Base-by-base conservation (phyloP, 352 stramenopile genomes). In the Globisporangium radiosum region DNA sequence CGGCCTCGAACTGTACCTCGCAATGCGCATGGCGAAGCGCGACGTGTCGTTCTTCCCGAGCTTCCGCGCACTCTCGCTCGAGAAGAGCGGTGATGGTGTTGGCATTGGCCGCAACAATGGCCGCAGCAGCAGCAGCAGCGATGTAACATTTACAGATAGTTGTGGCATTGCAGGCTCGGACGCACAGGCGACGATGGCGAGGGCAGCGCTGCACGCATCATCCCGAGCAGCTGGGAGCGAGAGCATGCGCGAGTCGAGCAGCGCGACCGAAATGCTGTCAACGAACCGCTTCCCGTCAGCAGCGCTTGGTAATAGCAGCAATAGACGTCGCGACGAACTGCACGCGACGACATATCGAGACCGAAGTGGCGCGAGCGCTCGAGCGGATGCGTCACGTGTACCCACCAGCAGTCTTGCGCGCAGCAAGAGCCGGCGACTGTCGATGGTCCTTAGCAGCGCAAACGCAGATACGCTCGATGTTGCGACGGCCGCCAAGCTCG, bases 1-100 rank as follows among this genome's bases (percentile, higher is more conserved):
- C 44, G 81, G 81, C 0, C 55, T 92, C n/a, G 81, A 92, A 65
- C 60, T 90, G n/a, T 87, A 85, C 64, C 58, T 92, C n/a, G 81
- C 81, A 4, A 85, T 85, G 65, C 72, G 71, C 4, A 90, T 92
- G 79, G 79, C 81, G 7, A 88, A 86, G 62, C 74, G 76, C 47
- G 81, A 92, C 57, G 72, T 90, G 37, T 87, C 78, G 0, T 92
- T 92, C 57, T 88, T 92, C 54, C 81, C 81, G 7, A 85, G 65
- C 5, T 81, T 87, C 53, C 75, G 76, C 9, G 78, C 80, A 3
- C 59, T 90, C 13, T 72, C 71, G 11, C 66, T 90, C 0, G 80
- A 81, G 45, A 75, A 66, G 44, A 40, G 48, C 44, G 55, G 9
- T 9, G 55, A 47, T 11, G 57, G 14, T 7, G 15, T 4, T 39